A percentile compares a stretch with the other conserved stretches of the same genome.
Conservation (phyloP, 73 alveolate genomes). For the Paraurostyla sp. region DNA sequence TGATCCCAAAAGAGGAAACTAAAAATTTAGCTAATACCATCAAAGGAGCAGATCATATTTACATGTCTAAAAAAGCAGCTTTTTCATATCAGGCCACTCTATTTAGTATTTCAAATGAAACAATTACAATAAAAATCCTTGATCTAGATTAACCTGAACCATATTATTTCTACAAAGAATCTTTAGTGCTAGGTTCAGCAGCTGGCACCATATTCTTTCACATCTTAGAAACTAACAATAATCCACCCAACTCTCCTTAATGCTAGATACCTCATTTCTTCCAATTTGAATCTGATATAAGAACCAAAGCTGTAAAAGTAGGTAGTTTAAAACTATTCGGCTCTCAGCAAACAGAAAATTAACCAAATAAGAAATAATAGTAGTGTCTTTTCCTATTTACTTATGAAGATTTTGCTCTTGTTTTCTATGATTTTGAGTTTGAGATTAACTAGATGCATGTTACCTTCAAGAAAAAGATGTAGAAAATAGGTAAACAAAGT, state of each 20-base stretch:
- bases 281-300: conserved; percentile 4
- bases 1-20: neutral
- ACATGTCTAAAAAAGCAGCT: neutral
- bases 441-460: conserved; percentile 28
- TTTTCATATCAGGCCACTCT: neutral
- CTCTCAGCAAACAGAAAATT: neutral
- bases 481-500: too few species aligned
- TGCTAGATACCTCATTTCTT: neutral
- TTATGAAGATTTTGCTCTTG: conserved; percentile 37
- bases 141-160: neutral
- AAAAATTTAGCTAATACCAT: neutral
- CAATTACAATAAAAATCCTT: neutral
- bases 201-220: neutral
- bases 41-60: neutral
- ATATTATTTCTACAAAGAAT: neutral
- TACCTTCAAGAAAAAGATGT: conserved; percentile 13
- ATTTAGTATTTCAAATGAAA: conserved; percentile 15
- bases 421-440: conserved; percentile 38
- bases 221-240: neutral
- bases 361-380: too few species aligned
- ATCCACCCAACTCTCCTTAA: too few species aligned
- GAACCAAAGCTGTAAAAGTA: conserved; percentile 40
- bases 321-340: conserved; percentile 37
- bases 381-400: conserved; percentile 46
- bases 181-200: neutral